Evolutionary conservation across 2,329 filamentous ascomycete species (phyloP), one percentile per base, ranked within the genome.

Genomic region (Monilinia fructigena): DNA sequence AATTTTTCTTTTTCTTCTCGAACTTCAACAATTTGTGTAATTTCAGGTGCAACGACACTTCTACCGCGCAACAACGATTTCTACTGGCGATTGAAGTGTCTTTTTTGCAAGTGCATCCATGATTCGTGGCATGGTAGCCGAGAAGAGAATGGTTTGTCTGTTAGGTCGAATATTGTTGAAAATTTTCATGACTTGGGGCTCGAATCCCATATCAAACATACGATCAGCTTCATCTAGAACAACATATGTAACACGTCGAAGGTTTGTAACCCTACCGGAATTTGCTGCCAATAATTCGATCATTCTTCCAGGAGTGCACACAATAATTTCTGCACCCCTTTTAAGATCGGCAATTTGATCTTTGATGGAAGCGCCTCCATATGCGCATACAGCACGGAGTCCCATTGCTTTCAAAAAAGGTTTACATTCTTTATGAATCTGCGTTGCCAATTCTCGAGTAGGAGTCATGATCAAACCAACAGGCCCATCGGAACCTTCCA

Each of bases 191-290:
- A 99, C 93, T 77, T 99, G 95, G 2, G 95, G 94, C 79, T 97
- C 94, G 75, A 99, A 99, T 18, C 95, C 95, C 95, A 99, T 98
- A 77, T 99, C 95, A 76, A 98, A 97, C 95, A 99, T 98, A 69
- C 95, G 90, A 78, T 99, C 95, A 58, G 95, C 95, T 79, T 99
- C 95, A 76, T 99, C 95, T 50, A 99, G 85, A 14, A 99, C 95
- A 31, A 97, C 88, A 76, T 98, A 99, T 0, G 92, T 95, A 16
- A 97, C 92, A 70, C 95, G 86, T 72, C 86, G 88, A 66, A 99
- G 82, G 74, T 96, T 98, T 16, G 94, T 96, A 12, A 98, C 93
- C 69, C 93, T 87, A n/a, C 94, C 94, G 71, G 91, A 89, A 76
- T 98, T 99, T 62, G 93, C 93, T 52, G 93, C 92, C 42, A 99